These are phyloP conservation scores for Salix viminalis DNA, from an alignment of 345 rosid species.

Conservation along the genomic window DNA sequence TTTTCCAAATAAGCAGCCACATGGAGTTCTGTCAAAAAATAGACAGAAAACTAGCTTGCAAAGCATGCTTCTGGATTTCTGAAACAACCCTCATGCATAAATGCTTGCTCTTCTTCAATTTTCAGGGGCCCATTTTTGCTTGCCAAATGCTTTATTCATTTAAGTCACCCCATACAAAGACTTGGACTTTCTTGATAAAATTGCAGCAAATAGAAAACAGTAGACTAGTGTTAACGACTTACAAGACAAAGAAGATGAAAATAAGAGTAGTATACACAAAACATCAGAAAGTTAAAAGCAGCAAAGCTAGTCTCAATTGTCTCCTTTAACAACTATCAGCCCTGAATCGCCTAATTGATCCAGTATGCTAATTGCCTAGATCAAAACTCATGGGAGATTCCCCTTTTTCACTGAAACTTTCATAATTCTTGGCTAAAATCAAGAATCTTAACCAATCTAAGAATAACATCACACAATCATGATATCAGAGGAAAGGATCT, in stretches of 20 bases:
- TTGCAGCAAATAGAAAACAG: background rate
- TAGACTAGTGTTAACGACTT: background rate
- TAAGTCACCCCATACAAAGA: background rate
- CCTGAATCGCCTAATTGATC: background rate
- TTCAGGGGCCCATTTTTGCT: background rate
- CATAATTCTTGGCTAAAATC: background rate
- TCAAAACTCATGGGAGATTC: constrained; percentile 3
- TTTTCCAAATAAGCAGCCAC: background rate
- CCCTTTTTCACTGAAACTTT: background rate
- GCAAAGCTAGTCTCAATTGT: background rate
- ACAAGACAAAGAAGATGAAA: background rate
- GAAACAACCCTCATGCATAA: background rate
- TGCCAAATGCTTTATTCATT: background rate
- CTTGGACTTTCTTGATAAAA: background rate
- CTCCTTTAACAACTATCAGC: background rate
- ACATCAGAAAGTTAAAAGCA: background rate
- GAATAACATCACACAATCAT: background rate
- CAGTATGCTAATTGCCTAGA: background rate
- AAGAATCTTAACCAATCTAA: background rate
- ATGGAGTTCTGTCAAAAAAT: background rate
- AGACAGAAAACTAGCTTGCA: background rate
- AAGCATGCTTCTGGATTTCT: background rate
- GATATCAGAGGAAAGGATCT: constrained; percentile 11
- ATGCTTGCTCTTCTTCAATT: background rate
- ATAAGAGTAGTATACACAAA: background rate